Conservation (phyloP, 2,329 filamentous ascomycete species). For the Diaporthe longicolla region DNA sequence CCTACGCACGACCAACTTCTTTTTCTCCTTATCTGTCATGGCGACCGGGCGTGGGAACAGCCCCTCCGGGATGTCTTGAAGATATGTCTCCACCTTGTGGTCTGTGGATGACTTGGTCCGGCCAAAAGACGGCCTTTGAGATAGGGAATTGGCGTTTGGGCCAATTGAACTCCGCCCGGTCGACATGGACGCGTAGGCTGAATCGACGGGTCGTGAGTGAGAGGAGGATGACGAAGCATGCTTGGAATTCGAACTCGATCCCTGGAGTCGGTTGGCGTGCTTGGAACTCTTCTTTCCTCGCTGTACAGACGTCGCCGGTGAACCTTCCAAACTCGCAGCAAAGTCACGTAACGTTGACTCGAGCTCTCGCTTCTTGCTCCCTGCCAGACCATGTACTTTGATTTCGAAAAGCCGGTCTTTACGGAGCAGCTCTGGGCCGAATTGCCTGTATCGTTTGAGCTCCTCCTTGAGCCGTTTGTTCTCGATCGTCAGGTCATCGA, state of each 20-base stretch:
- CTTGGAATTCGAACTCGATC: constrained; percentile 62
- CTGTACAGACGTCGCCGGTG: constrained; percentile 58
- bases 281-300: constrained; percentile 57
- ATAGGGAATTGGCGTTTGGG: constrained; percentile 58
- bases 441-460: constrained; percentile 78
- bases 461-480: constrained; percentile 84
- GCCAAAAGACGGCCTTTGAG: constrained; percentile 54
- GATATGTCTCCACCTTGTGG: constrained; percentile 77
- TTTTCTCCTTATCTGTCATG: constrained; percentile 81
- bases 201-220: constrained; percentile 69
- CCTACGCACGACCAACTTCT: constrained; percentile 81
- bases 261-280: constrained; percentile 58
- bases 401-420: constrained; percentile 88
- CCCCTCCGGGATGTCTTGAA: constrained; percentile 80
- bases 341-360: constrained; percentile 82
- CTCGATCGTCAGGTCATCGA: constrained; percentile 88
- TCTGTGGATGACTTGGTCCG: constrained; percentile 60
- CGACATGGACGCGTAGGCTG: constrained; percentile 79
- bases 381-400: constrained; percentile 80
- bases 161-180: constrained; percentile 56
- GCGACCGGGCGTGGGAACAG: constrained; percentile 72
- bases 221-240: constrained; percentile 68
- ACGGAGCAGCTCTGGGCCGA: constrained; percentile 75
- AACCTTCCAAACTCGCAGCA: constrained; percentile 72
- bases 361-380: constrained; percentile 81